Base-by-base conservation (phyloP, 1,139 yeast species). In the Candida smagusa region DNA sequence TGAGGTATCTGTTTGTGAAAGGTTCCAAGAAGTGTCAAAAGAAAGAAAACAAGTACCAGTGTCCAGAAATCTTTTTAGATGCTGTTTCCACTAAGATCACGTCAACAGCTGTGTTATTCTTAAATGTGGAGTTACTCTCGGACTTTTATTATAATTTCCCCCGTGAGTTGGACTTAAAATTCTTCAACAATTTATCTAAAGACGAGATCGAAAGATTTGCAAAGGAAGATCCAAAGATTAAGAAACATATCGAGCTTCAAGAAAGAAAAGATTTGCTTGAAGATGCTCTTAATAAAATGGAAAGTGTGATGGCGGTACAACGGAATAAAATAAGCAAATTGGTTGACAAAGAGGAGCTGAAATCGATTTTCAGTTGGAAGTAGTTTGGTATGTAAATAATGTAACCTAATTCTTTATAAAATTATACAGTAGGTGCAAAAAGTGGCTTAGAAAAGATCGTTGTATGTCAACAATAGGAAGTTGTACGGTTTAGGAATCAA, bases 91-190 rank as follows among this genome's bases (percentile, higher is more conserved):
- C 89, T 41, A 94, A 94, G 59, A 68, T 94, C 29, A 86, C 96
- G 0, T 84, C 90, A 9, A 94, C 98, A 0, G 95, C 98, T 0
- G 94, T 94, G 3, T 65, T 94, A 45, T 94, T 94, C 53, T 67
- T 94, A 54, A 94, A 94, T 55, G 97, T 94, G 34, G 99, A 94
- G 61, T 69, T 94, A 35, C 68, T 94, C 47, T 84, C 95, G 49
- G 98, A 94, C 61, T 94, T 94, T 55, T 92, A 90, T 61, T 92
- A 94, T 62, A 89, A 88, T 53, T 92, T 94, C 64, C 98, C 98
- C 1, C 75, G 97, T 40, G 97, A 89, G 57, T 71, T 94, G 45
- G 99, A 94, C 59, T 70, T 72, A 40, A 79, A 82, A 47, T 74
- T 94, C 44, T 80, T 85, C 43, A 72, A 70, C 44, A 72, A 72